Evolutionary conservation across 2,329 filamentous ascomycete genomes (phyloP).

Genomic region (Nigrograna mackinnonii): DNA sequence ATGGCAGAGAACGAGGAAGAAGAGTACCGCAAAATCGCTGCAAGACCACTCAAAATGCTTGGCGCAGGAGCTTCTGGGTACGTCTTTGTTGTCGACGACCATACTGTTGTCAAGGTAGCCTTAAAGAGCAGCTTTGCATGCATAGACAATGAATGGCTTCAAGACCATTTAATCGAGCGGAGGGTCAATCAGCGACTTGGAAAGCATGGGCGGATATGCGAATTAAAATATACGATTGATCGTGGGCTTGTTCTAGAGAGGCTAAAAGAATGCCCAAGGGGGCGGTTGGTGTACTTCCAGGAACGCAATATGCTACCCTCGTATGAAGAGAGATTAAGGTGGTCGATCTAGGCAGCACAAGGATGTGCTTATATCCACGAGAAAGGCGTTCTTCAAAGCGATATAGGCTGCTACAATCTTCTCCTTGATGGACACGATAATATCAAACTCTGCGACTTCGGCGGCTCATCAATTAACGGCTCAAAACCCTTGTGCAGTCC

Average conservation of each 20-base stretch:
- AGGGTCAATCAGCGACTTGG: neutral
- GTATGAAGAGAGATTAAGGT: neutral
- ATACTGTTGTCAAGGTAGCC: neutral
- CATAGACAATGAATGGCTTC: neutral
- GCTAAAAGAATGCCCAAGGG: neutral
- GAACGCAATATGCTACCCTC: neutral
- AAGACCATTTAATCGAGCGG: neutral
- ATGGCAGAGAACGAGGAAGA: too few species aligned
- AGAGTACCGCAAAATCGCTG: too few species aligned
- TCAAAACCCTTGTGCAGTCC: neutral
- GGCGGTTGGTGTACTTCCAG: neutral
- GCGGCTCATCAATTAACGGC: neutral
- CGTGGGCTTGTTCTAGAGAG: neutral
- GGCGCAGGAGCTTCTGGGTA: too few species aligned
- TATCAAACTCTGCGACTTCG: neutral
- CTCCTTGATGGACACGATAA: neutral
- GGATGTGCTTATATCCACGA: neutral
- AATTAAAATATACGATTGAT: neutral
- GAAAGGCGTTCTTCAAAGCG: neutral
- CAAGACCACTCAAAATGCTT: too few species aligned
- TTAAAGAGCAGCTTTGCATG: neutral
- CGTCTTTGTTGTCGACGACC: too few species aligned
- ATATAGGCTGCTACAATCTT: neutral
- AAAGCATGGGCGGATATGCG: neutral
- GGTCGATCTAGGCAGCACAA: neutral